Evolutionary conservation across 257 asterid species (phyloP), one percentile per base, ranked within the genome.

Genomic region (Osmanthus fragrans): DNA sequence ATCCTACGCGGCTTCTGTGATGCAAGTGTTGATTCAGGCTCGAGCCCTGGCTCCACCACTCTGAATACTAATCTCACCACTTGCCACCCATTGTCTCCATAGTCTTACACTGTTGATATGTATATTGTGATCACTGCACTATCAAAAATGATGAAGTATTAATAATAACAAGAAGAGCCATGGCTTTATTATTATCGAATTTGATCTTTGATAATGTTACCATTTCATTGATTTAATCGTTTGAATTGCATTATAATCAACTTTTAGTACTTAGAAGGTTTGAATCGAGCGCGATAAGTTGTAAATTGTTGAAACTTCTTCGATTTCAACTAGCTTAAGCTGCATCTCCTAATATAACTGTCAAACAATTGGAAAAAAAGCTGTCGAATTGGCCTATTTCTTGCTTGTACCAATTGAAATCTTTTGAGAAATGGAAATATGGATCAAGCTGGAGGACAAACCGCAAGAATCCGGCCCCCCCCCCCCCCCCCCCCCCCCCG

Each of bases 1-100:
- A 74, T 90, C 13, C 89, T 92, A 7, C 87, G 87, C 3, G 97
- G 97, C 68, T 92, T 87, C 36, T 92, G 96, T 30, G 97, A 86
- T 12, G 90, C 87, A 4, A 25, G 70, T 69, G 40, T 37, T 10
- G 75, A 64, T 9, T 42, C 29, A 5, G 70, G 29, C 65, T 12
- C 39, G 1, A 40, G n/a, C 54, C 5, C 54, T 3, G 54, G 77
- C 15, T 23, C 65, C 39, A 11, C 83, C 70, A 2, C 71, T 18
- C 67, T 84, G 70, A 77, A 81, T 39, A 29, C 7, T 34, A 74
- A 2, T 78, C 81, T 73, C 69, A 78, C 54, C 66, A 34, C 64
- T 37, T 84, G 45, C 81, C 85, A 64, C 82, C 80, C 69, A 36
- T 74, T n/a, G 73, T 2, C 7, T 65, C 65, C 54, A 25, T 63